phyloP scores from a whole-genome alignment of 345 rosid species.

The Eucalyptus microcorys region DNA sequence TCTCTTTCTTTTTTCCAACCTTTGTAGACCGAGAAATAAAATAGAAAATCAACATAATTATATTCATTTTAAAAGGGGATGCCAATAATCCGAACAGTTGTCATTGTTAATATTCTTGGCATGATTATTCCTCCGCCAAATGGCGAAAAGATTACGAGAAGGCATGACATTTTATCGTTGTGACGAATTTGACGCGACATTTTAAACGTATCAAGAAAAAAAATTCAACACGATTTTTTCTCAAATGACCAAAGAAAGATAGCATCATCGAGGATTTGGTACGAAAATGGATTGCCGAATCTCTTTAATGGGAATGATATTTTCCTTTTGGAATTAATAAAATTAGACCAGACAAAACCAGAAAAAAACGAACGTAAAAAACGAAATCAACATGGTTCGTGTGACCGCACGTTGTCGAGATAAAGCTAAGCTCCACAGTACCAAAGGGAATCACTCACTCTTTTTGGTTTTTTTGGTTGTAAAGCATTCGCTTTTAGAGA shows the following conservation, averaged over 20 bases:
- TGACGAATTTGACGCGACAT: no score
- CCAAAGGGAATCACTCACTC: neutral
- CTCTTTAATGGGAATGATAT: neutral
- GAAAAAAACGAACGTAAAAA: no score
- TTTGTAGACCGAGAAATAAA: neutral
- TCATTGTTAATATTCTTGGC: neutral
- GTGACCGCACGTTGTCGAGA: neutral
- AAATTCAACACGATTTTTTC: rapidly evolving
- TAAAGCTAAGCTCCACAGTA: neutral
- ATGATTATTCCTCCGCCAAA: neutral
- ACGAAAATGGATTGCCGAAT: neutral
- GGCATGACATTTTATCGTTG: rapidly evolving
- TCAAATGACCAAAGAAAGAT: neutral
- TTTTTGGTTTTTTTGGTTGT: no score
- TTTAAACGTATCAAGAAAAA: no score
- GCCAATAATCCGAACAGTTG: neutral
- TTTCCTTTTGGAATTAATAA: neutral
- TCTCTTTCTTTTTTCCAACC: neutral
- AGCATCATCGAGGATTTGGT: neutral
- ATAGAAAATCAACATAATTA: no score
- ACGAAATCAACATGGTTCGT: neutral
- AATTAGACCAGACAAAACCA: neutral
- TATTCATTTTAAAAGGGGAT: neutral
- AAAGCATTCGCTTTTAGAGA: neutral
- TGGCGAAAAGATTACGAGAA: no score